Evolutionary conservation across 2,329 filamentous ascomycete species (phyloP).

Genomic region (Seiridium cupressi): DNA sequence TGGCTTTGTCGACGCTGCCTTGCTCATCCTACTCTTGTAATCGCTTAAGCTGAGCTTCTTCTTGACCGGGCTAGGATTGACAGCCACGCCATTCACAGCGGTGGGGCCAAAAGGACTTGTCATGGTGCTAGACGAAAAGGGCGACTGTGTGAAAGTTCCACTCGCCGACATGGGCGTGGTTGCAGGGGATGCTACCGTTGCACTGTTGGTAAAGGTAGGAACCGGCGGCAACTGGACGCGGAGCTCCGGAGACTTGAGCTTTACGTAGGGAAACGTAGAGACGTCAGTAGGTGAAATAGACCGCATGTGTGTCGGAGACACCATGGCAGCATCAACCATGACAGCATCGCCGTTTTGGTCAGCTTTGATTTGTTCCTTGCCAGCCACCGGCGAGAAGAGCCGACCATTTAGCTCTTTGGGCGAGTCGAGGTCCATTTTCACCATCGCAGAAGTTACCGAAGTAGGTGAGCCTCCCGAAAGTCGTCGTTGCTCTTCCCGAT

Average conservation of each 20-base stretch:
- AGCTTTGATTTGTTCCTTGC: slow-evolving; percentile 13
- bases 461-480: slow-evolving; percentile 22
- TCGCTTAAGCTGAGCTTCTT: slow-evolving; percentile 68
- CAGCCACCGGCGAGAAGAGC: slow-evolving; percentile 10
- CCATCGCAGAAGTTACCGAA: slow-evolving; percentile 26
- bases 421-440: slow-evolving; percentile 39
- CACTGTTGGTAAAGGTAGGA: slow-evolving; percentile 44
- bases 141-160: slow-evolving; percentile 46
- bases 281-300: slow-evolving; percentile 18
- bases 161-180: slow-evolving; percentile 48
- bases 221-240: slow-evolving; percentile 57
- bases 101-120: slow-evolving; percentile 41
- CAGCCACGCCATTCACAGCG: slow-evolving; percentile 39
- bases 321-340: slow-evolving; percentile 32
- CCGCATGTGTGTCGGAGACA: slow-evolving; percentile 22
- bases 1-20: slow-evolving; percentile 45
- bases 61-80: slow-evolving; percentile 59
- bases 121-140: slow-evolving; percentile 40
- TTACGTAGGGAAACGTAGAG: slow-evolving; percentile 6
- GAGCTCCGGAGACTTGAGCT: slow-evolving; percentile 41
- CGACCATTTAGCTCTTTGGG: slow-evolving; percentile 29
- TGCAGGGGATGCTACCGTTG: slow-evolving; percentile 29
- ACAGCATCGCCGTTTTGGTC: slow-evolving; percentile 19
- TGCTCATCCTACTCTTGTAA: slow-evolving; percentile 60
- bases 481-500: slow-evolving; percentile 36